Percentiles rank a stretch among this genome's conserved stretches.
Evolutionary conservation across 225 moss, liverwort and hornwort species (phyloP).

Genomic region (Anthoceros angustus): DNA sequence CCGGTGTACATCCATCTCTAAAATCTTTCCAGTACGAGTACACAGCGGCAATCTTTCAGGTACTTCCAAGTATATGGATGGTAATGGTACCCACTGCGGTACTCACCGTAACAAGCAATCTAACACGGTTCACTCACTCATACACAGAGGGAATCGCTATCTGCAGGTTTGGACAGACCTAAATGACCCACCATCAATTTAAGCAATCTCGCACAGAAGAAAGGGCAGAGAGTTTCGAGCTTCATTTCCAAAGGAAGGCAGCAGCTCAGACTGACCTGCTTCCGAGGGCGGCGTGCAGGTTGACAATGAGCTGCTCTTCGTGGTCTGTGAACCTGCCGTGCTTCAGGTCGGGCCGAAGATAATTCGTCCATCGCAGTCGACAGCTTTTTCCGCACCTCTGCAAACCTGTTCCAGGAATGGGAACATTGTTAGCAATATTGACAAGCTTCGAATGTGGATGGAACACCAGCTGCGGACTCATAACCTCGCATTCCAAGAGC

Average conservation of each 20-base stretch:
- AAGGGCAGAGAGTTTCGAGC: too few species aligned
- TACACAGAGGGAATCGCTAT: too few species aligned
- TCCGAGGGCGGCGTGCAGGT: constrained; percentile 54
- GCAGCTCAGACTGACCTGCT: constrained; percentile 30
- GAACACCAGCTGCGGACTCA: too few species aligned
- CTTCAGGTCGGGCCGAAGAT: constrained; percentile 6
- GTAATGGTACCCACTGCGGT: not conserved
- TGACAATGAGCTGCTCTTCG: constrained; percentile 42
- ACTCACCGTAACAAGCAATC: not conserved
- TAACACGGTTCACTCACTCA: not conserved
- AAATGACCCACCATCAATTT: too few species aligned
- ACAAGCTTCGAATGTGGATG: too few species aligned
- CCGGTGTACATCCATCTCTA: too few species aligned
- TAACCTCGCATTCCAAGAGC: too few species aligned
- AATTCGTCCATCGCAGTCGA: constrained; percentile 6
- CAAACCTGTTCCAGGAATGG: not conserved
- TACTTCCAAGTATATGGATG: not conserved
- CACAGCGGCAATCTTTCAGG: too few species aligned
- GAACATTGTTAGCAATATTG: too few species aligned
- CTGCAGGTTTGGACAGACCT: too few species aligned
- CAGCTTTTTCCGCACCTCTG: constrained; percentile 8
- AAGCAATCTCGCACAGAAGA: too few species aligned
- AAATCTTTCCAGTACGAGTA: too few species aligned
- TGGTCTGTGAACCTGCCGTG: constrained; percentile 6
- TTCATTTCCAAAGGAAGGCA: not conserved